Conservation (phyloP, 768 basidiomycete genomes). For the Favolaschia claudopus region DNA sequence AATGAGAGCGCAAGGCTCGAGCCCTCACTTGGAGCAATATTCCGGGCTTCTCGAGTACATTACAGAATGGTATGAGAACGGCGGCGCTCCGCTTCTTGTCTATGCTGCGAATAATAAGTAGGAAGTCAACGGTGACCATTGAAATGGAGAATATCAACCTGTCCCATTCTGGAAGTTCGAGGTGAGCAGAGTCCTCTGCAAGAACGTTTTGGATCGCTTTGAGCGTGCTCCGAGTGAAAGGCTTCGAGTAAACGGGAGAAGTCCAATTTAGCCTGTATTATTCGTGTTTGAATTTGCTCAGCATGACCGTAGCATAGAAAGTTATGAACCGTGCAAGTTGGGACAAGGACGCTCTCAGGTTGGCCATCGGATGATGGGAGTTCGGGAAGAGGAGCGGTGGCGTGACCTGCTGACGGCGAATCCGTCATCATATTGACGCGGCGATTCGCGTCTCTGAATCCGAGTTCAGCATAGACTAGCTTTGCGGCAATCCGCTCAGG, state of each 20-base stretch:
- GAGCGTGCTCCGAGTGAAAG: slow-evolving; percentile 48
- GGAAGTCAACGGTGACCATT: too few relatives aligned
- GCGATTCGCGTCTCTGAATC: too few relatives aligned
- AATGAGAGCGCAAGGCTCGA: slow-evolving; percentile 68
- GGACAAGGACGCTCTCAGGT: too few relatives aligned
- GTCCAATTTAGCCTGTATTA: slow-evolving; percentile 10
- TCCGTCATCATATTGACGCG: too few relatives aligned
- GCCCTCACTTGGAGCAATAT: slow-evolving; percentile 77
- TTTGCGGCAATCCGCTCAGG: too few relatives aligned
- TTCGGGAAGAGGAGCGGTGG: too few relatives aligned
- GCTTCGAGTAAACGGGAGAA: slow-evolving; percentile 29
- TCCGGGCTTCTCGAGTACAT: slow-evolving; percentile 70
- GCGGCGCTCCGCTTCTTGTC: slow-evolving; percentile 58
- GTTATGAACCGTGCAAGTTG: slow-evolving; percentile 13
- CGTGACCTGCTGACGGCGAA: too few relatives aligned
- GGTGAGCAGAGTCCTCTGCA: slow-evolving; percentile 15
- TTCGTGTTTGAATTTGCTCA: not conserved
- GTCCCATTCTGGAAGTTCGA: slow-evolving; percentile 14
- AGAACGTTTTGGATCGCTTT: slow-evolving; percentile 38
- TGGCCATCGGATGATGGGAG: too few relatives aligned
- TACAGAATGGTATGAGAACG: slow-evolving; percentile 81
- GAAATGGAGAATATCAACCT: slow-evolving; percentile 7
- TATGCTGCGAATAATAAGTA: not conserved
- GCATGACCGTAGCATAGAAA: not conserved
- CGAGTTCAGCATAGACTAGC: too few relatives aligned